Evolutionary conservation across 805 yeast species (phyloP).

Genomic region (Yarrowia phangngaensis): DNA sequence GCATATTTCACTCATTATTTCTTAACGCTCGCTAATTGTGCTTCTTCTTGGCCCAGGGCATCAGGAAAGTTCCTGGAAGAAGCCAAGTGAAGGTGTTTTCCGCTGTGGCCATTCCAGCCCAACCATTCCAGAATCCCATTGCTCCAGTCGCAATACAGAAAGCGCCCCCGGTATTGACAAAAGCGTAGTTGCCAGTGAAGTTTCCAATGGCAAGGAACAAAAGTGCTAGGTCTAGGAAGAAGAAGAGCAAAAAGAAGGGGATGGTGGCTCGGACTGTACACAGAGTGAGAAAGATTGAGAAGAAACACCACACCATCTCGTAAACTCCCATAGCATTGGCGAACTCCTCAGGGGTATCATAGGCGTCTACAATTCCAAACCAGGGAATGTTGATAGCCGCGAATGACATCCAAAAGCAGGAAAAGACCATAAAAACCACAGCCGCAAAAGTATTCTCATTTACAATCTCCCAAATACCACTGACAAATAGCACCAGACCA

Average conservation of each 20-base stretch:
- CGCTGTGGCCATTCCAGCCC: slow-evolving; percentile 54
- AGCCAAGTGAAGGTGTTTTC: slow-evolving; percentile 42
- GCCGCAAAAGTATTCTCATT: slow-evolving; percentile 63
- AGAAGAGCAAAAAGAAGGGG: slow-evolving; percentile 55
- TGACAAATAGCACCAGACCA: slow-evolving; percentile 54
- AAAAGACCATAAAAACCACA: slow-evolving; percentile 45
- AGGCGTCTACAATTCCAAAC: slow-evolving; percentile 49
- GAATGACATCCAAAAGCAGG: slow-evolving; percentile 64
- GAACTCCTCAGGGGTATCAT: slow-evolving; percentile 36
- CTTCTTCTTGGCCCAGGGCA: slow-evolving; percentile 25
- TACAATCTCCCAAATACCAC: slow-evolving; percentile 64
- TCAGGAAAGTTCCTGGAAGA: slow-evolving; percentile 17
- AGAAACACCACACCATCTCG: slow-evolving; percentile 58
- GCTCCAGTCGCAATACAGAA: slow-evolving; percentile 53
- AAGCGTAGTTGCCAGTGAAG: slow-evolving; percentile 42
- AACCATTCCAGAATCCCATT: slow-evolving; percentile 57
- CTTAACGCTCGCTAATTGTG: too few species aligned
- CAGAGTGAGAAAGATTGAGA: slow-evolving; percentile 51
- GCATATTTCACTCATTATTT: too few species aligned
- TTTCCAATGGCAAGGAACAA: slow-evolving; percentile 52
- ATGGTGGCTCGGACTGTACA: slow-evolving; percentile 63
- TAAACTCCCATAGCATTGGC: slow-evolving; percentile 56
- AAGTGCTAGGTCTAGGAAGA: slow-evolving; percentile 40
- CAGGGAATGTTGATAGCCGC: slow-evolving; percentile 53
- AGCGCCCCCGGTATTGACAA: slow-evolving; percentile 55